Evolutionary conservation across 2,329 filamentous ascomycete species (phyloP).

Genomic region (Penicillium polonicum): DNA sequence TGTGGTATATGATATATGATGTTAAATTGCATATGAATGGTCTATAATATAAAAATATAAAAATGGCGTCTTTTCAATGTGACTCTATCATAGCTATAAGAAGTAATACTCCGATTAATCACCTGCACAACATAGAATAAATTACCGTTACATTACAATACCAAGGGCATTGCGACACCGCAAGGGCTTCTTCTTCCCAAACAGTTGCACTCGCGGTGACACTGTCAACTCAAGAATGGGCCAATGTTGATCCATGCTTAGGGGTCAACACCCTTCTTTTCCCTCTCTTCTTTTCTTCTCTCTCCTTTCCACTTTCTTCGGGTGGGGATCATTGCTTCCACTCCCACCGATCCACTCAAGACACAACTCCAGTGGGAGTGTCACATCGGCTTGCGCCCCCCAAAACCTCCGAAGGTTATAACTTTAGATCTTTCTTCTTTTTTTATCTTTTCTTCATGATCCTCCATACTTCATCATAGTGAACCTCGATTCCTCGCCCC

Average conservation of each 20-base stretch:
- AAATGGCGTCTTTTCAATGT: not conserved
- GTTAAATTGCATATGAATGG: too few relatives aligned
- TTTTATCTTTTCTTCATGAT: conserved; percentile 18
- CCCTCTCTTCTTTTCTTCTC: not conserved
- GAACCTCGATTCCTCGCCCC: conserved; percentile 5
- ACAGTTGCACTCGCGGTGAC: conserved; percentile 25
- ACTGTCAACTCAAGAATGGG: conserved; percentile 27
- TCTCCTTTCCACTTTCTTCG: not conserved
- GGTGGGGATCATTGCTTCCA: conserved; percentile 16
- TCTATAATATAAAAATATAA: not conserved
- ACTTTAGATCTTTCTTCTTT: conserved; percentile 16
- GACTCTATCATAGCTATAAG: not conserved
- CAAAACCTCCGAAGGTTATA: conserved; percentile 9
- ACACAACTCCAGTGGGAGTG: conserved; percentile 27
- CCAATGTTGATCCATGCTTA: conserved; percentile 31
- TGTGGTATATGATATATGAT: not conserved
- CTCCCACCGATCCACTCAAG: conserved; percentile 19
- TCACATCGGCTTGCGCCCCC: conserved; percentile 16
- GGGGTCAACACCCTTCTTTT: conserved; percentile 5
- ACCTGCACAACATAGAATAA: not conserved
- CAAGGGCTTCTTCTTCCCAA: conserved; percentile 21
- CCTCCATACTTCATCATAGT: not conserved
- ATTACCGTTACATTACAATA: conserved; percentile 18
- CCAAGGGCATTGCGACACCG: conserved; percentile 23
- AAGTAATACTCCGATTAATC: not conserved